Base-by-base conservation (phyloP, 371 early-diverging fungal species). In the Saksenaea vasiformis region DNA sequence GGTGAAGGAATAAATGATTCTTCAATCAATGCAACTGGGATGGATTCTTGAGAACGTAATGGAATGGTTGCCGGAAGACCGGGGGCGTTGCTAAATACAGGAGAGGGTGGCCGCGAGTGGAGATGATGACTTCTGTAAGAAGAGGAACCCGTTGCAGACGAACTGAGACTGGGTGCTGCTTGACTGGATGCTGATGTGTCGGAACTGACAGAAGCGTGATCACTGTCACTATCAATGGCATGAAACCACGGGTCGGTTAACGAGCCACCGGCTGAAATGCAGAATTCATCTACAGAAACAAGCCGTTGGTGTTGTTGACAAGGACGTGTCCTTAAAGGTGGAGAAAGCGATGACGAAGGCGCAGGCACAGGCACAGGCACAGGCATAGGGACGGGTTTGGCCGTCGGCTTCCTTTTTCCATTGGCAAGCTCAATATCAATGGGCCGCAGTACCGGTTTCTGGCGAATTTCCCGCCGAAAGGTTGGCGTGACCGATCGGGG, bases 21-120 rank as follows among this genome's bases (percentile, higher is more conserved):
- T 61, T 77, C 78, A 1, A 74, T 58, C 5, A 60, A 68, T 7
- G 57, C 26, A 1, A 59, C 58, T 5, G 43, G 41, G 22, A 56
- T 27, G 2, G 67, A 63, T 14, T 43, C 34, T 11, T 72, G 74
- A 5, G 68, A 67, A 38, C 66, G 58, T 1, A 77, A 34, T 10
- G 70, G 59, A 31, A 72, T 74, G 1, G 78, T 68, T 8, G 74
- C 74, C n/a, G 78, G 78, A 34, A 77, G 60, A 0, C 74, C 78
- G 13, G 77, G 77, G 1, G 74, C 78, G 24, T 70, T 67, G 38
- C 72, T 74, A 41, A 70, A 71, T 14, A 68, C 78, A 22, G 74
- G 74, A 5, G 74, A 74, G 2, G 74, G 69, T 2, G 78, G 78
- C 56, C 74, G 58, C 1, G 78, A 77, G 26, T 67, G 72, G 15